phyloP scores from a whole-genome alignment of 768 basidiomycete genomes.

The Zangia roseola region DNA sequence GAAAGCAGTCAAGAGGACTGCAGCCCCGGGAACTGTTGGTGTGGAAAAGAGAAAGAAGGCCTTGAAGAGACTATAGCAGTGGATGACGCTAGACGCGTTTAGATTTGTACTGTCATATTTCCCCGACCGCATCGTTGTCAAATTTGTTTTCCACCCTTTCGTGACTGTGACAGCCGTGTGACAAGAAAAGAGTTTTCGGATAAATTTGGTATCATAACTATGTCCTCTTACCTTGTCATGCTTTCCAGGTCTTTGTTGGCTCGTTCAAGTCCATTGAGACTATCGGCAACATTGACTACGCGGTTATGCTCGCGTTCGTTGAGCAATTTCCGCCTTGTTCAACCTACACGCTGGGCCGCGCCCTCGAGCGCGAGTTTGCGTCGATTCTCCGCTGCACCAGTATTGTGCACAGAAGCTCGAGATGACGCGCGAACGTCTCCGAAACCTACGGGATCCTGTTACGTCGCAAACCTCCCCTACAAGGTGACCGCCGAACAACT shows the following conservation, averaged over 20 bases:
- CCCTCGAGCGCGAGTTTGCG: constrained; percentile 9
- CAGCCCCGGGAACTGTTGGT: constrained; percentile 55
- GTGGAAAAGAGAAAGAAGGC: constrained; percentile 90
- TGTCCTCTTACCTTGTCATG: constrained; percentile 12
- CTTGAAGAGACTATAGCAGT: constrained; percentile 63
- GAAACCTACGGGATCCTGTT: constrained; percentile 41
- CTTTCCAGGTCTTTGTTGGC: constrained; percentile 21
- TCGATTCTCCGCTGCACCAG: constrained; percentile 18
- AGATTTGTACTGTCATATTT: constrained; percentile 1
- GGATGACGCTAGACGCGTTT: constrained; percentile 4
- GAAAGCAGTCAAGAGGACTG: constrained; percentile 66
- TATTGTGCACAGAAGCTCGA: constrained; percentile 2
- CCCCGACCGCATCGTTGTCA: constrained; percentile 5
- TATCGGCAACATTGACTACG: constrained; percentile 8
- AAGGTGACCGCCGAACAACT: constrained; percentile 40
- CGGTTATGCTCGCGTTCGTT: constrained; percentile 15
- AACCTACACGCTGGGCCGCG: background rate
- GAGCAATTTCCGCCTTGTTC: constrained; percentile 6
- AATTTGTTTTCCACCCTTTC: background rate
- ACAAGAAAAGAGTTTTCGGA: constrained; percentile 20
- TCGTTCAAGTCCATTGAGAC: constrained; percentile 9
- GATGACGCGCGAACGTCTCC: background rate
- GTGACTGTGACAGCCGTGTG: constrained; percentile 25
- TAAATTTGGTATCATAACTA: background rate
- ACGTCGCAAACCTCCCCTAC: constrained; percentile 56